Conservation (phyloP, 768 basidiomycete species). For the Boletus barrowsii region DNA sequence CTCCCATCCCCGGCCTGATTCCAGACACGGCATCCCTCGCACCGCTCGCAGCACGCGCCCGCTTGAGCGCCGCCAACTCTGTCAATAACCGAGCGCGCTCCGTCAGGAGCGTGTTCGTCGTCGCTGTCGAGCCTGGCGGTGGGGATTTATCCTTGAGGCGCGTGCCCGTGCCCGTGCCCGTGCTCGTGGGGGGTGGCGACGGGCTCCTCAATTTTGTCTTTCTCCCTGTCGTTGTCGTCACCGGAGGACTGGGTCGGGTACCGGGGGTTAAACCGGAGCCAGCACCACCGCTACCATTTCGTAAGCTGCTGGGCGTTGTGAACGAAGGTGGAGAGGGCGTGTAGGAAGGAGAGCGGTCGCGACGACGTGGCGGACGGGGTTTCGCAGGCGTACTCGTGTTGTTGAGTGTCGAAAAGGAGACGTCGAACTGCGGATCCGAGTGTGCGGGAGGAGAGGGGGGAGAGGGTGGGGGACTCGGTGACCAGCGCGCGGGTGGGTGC, state of each 20-base stretch:
- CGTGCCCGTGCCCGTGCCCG: too few relatives aligned
- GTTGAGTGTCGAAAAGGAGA: conserved; percentile 23
- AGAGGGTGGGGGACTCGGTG: conserved; percentile 1
- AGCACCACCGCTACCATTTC: background rate
- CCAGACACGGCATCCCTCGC: background rate
- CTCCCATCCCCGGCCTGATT: background rate
- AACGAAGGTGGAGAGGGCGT: conserved; percentile 18
- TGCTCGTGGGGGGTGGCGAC: background rate
- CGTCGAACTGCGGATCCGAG: conserved; percentile 19
- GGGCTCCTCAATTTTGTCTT: background rate
- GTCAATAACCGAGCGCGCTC: conserved; percentile 56
- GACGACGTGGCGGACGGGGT: conserved; percentile 6
- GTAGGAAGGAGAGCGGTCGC: conserved; percentile 15
- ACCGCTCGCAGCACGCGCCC: conserved; percentile 14
- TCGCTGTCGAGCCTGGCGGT: conserved; percentile 33
- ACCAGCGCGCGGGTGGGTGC: background rate
- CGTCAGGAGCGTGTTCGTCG: conserved; percentile 49
- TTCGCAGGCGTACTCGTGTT: conserved; percentile 31
- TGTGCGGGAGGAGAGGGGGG: conserved; percentile 6
- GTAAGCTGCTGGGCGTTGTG: background rate
- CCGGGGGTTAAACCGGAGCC: too few relatives aligned
- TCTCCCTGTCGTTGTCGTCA: background rate
- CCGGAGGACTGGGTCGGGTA: too few relatives aligned
- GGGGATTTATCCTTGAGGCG: background rate
- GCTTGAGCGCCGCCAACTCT: conserved; percentile 49